Conservation (phyloP, 2,329 filamentous ascomycete genomes). For the Ophiostoma australiae region DNA sequence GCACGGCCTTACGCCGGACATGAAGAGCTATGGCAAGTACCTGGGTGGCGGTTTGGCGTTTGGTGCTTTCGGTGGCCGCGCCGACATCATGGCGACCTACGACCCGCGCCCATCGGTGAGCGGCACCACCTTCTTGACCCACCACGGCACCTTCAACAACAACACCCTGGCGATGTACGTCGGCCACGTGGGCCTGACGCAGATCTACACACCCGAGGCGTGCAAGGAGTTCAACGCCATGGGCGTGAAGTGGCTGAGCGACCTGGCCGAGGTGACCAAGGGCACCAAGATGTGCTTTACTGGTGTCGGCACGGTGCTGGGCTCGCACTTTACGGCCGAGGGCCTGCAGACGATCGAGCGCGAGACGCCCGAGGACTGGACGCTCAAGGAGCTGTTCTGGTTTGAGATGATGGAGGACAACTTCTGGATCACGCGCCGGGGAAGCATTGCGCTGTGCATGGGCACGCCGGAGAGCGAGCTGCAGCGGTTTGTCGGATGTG, state of each 20-base stretch:
- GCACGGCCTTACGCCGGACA: slow-evolving; percentile 52
- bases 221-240: slow-evolving; percentile 33
- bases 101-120: slow-evolving; percentile 48
- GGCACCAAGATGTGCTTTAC: slow-evolving; percentile 39
- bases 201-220: slow-evolving; percentile 36
- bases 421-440: slow-evolving; percentile 27
- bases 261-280: slow-evolving; percentile 33
- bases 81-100: slow-evolving; percentile 67
- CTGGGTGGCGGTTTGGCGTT: slow-evolving; percentile 56
- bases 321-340: slow-evolving; percentile 34
- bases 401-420: slow-evolving; percentile 27
- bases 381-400: slow-evolving; percentile 28
- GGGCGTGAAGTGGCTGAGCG: slow-evolving; percentile 33
- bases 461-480: slow-evolving; percentile 26
- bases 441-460: slow-evolving; percentile 26
- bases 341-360: slow-evolving; percentile 24
- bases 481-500: slow-evolving; percentile 46
- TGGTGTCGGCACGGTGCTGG: slow-evolving; percentile 38
- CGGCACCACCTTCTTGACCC: slow-evolving; percentile 35
- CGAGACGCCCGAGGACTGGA: slow-evolving; percentile 26
- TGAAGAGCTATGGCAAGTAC: slow-evolving; percentile 54
- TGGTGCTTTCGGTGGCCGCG: slow-evolving; percentile 53
- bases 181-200: slow-evolving; percentile 41
- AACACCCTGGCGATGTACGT: slow-evolving; percentile 59
- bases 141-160: slow-evolving; percentile 57